A percentile compares a stretch with the other conserved stretches of the same genome.
These are phyloP conservation scores for Pseudocercospora musae DNA, from an alignment of 2,329 filamentous ascomycete species.

Conservation along the genomic window DNA sequence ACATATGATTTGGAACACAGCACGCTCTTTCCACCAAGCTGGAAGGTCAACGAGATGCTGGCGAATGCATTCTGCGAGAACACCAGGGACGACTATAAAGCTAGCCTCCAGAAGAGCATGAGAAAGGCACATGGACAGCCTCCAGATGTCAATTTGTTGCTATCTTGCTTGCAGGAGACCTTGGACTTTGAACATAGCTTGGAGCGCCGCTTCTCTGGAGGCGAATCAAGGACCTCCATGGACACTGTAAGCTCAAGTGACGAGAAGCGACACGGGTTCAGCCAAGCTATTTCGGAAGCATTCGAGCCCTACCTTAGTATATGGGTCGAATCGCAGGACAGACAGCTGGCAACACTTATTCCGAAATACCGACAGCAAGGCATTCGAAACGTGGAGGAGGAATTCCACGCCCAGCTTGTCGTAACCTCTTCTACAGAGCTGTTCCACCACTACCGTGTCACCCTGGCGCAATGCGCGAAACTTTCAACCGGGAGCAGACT, in stretches of 20 bases:
- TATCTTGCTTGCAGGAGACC: slow-evolving; percentile 90
- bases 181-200: slow-evolving; percentile 93
- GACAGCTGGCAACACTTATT: slow-evolving; percentile 76
- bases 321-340: slow-evolving; percentile 96
- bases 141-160: slow-evolving; percentile 82
- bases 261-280: slow-evolving; percentile 73
- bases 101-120: slow-evolving; percentile 84
- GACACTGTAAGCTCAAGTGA: slow-evolving; percentile 76
- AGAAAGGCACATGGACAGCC: slow-evolving; percentile 71
- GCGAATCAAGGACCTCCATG: slow-evolving; percentile 67
- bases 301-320: slow-evolving; percentile 96
- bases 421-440: slow-evolving; percentile 93
- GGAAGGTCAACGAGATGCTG: slow-evolving; percentile 86
- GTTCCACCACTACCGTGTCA: slow-evolving; percentile 94
- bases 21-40: slow-evolving; percentile 77
- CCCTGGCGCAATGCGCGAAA: slow-evolving; percentile 91
- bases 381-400: slow-evolving; percentile 77
- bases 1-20: slow-evolving; percentile 93
- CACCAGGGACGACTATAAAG: slow-evolving; percentile 91
- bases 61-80: slow-evolving; percentile 93
- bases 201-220: slow-evolving; percentile 73
- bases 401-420: slow-evolving; percentile 85
- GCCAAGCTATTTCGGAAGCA: slow-evolving; percentile 88
- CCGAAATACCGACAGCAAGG: slow-evolving; percentile 84
- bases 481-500: slow-evolving; percentile 86